These are phyloP conservation scores for Pythium phragmiticola DNA, from an alignment of 352 stramenopile species.

Conservation along the genomic window DNA sequence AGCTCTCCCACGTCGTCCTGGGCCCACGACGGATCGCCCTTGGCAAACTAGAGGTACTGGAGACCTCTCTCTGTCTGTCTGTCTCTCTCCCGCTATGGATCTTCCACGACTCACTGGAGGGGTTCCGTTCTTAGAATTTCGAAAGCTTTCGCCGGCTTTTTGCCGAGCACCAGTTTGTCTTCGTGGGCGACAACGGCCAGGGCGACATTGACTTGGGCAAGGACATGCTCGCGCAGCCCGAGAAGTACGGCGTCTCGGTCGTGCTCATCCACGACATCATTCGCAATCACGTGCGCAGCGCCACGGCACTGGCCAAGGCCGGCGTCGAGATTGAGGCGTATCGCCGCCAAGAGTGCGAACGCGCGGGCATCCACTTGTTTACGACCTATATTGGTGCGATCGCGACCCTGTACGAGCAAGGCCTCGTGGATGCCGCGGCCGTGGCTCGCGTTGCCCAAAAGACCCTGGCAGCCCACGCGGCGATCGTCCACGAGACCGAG, in stretches of 20 bases:
- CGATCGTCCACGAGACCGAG: constrained; percentile 63
- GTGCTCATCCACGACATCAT: constrained; percentile 85
- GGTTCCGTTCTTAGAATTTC: constrained; percentile 50
- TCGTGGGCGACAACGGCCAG: constrained; percentile 81
- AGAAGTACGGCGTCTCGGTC: constrained; percentile 49
- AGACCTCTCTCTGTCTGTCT: background rate
- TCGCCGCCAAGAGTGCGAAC: constrained; percentile 60
- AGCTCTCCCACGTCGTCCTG: constrained; percentile 54
- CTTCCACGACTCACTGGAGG: too few relatives aligned
- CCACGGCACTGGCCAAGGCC: constrained; percentile 15
- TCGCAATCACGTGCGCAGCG: constrained; percentile 48
- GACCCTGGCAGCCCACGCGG: constrained; percentile 47
- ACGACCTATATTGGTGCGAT: constrained; percentile 80
- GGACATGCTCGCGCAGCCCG: constrained; percentile 48
- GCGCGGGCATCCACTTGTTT: constrained; percentile 68
- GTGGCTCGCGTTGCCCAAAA: constrained; percentile 66
- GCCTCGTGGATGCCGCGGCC: constrained; percentile 47
- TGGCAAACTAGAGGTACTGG: constrained; percentile 61
- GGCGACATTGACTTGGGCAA: constrained; percentile 82
- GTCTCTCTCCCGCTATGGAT: background rate
- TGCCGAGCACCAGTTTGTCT: constrained; percentile 71
- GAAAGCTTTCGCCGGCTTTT: constrained; percentile 72
- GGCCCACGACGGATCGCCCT: constrained; percentile 64
- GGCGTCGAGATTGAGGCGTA: constrained; percentile 34
- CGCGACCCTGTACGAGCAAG: constrained; percentile 47